These are phyloP conservation scores for Macrophomina tecta DNA, from an alignment of 2,329 filamentous ascomycete genomes.

Conservation along the genomic window DNA sequence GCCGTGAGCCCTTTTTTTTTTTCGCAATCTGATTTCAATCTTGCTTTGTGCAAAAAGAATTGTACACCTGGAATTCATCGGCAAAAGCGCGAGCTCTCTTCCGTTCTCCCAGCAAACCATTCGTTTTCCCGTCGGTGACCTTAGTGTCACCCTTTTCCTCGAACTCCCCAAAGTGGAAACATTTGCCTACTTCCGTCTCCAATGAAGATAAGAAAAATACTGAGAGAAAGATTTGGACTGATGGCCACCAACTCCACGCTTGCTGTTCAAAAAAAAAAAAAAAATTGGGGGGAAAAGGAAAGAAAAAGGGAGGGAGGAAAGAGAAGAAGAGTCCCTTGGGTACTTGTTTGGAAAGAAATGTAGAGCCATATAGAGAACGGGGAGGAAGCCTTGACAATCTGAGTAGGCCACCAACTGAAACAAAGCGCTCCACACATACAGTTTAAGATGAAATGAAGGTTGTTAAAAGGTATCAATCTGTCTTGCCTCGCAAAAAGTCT, in stretches of 20 bases:
- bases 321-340: not conserved
- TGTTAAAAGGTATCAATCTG: conserved; percentile 16
- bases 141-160: not conserved
- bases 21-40: conserved; percentile 18
- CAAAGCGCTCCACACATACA: conserved; percentile 21
- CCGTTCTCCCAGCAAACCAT: conserved; percentile 6
- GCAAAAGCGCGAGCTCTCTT: conserved; percentile 7
- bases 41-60: conserved; percentile 16
- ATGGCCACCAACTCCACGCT: conserved; percentile 23
- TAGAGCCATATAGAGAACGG: not conserved
- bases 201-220: conserved; percentile 12
- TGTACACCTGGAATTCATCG: conserved; percentile 12
- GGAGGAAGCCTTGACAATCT: conserved; percentile 19
- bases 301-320: not conserved
- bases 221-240: conserved; percentile 11
- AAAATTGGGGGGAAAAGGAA: not conserved
- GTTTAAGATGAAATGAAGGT: not conserved
- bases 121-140: not conserved
- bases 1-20: not conserved
- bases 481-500: conserved; percentile 19
- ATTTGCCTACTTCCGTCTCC: conserved; percentile 10
- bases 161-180: conserved; percentile 1
- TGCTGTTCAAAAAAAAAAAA: conserved; percentile 12
- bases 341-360: conserved; percentile 6
- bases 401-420: conserved; percentile 3